A percentile compares a stretch with the other conserved stretches of the same genome.
Evolutionary conservation across 2,329 filamentous ascomycete species (phyloP).

Genomic region (Fusarium algeriense): DNA sequence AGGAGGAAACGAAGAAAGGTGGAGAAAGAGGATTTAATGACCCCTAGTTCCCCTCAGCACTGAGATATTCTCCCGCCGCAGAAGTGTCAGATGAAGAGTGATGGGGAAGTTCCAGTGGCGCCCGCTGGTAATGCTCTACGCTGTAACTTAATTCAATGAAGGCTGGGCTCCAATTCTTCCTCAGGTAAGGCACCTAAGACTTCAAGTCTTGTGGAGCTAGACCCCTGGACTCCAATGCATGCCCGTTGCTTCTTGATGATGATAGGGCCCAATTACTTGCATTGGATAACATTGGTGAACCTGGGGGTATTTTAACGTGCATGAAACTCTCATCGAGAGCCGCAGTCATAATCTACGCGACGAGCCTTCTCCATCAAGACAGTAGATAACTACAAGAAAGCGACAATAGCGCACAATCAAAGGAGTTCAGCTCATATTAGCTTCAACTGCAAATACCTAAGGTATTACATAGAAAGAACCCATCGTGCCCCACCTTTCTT

Average conservation of each 20-base stretch:
- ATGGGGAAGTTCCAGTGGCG: slow-evolving; percentile 32
- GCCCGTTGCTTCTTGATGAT: slow-evolving; percentile 1
- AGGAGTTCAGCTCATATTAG: slow-evolving; percentile 15
- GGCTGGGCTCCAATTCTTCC: slow-evolving; percentile 26
- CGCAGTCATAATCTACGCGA: not conserved
- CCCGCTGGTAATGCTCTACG: not conserved
- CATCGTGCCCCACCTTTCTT: slow-evolving; percentile 17
- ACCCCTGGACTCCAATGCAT: slow-evolving; percentile 30
- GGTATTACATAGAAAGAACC: not conserved
- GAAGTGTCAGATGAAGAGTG: slow-evolving; percentile 33
- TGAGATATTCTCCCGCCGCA: slow-evolving; percentile 30
- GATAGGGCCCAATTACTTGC: slow-evolving; percentile 25
- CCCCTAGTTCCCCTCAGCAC: slow-evolving; percentile 29
- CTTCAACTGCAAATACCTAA: slow-evolving; percentile 13
- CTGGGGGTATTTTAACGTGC: slow-evolving; percentile 17
- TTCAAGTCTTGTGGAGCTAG: slow-evolving; percentile 10
- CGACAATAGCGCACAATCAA: not conserved
- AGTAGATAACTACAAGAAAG: not conserved
- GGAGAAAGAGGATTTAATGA: slow-evolving; percentile 42
- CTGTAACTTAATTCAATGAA: slow-evolving; percentile 1
- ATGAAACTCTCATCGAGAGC: slow-evolving; percentile 10
- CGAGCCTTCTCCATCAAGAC: not conserved
- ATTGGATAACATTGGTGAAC: slow-evolving; percentile 8
- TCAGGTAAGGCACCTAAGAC: slow-evolving; percentile 39
- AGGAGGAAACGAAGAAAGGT: slow-evolving; percentile 42